phyloP scores from a whole-genome alignment of 257 asterid genomes.

The Solanum medicagineum region DNA sequence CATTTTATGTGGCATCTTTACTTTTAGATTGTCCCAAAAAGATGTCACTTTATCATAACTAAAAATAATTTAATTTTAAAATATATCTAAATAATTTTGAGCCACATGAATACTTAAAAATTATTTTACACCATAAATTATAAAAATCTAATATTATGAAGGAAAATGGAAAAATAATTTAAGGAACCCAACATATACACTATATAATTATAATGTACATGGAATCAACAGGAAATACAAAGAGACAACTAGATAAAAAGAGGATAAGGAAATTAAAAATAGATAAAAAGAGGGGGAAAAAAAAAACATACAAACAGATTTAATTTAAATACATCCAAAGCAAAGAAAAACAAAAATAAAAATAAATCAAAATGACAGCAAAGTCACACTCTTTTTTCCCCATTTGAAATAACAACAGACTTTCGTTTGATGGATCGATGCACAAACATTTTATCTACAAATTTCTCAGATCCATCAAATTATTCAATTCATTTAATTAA shows the following conservation, averaged over 20 bases:
- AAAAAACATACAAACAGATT: not conserved
- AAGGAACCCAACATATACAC: not conserved
- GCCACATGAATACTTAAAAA: rapidly evolving
- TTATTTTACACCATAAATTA: too few relatives aligned
- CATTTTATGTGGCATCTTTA: too few relatives aligned
- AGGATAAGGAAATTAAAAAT: too few relatives aligned
- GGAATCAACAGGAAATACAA: not conserved
- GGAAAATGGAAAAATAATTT: too few relatives aligned
- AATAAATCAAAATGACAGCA: not conserved
- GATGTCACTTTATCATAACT: too few relatives aligned
- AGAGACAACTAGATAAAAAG: not conserved
- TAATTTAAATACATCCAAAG: not conserved
- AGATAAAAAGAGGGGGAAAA: not conserved
- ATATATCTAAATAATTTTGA: too few relatives aligned
- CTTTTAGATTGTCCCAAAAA: too few relatives aligned
- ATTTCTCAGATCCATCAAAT: not conserved
- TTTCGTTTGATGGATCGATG: not conserved
- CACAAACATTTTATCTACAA: conserved; percentile 8
- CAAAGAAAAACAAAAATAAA: not conserved
- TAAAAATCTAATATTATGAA: too few relatives aligned
- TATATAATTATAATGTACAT: not conserved
- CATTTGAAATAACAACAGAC: not conserved
- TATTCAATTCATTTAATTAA: not conserved
- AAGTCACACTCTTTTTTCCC: not conserved
- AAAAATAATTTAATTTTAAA: too few relatives aligned